These are phyloP conservation scores for Clathrospora elynae DNA, from an alignment of 2,329 filamentous ascomycete genomes.

Conservation along the genomic window DNA sequence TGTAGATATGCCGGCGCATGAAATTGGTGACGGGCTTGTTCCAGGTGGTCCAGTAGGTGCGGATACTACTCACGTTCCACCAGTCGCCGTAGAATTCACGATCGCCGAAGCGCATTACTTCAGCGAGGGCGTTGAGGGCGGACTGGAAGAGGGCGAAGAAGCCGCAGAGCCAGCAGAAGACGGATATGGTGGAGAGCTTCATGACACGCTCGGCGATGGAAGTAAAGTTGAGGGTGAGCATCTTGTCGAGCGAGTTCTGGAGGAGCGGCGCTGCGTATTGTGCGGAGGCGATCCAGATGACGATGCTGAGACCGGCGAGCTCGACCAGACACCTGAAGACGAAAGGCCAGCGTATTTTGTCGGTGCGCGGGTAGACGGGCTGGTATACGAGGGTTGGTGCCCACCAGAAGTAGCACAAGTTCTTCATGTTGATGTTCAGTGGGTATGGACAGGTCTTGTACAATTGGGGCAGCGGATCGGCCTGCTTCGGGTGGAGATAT, in stretches of 20 bases:
- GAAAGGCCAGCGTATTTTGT: constrained; percentile 82
- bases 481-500: constrained; percentile 77
- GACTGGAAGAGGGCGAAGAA: constrained; percentile 98
- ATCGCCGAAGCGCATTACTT: constrained; percentile 88
- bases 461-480: constrained; percentile 75
- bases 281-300: constrained; percentile 93
- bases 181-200: constrained; percentile 92
- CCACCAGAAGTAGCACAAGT: constrained; percentile 96
- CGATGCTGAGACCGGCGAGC: constrained; percentile 75
- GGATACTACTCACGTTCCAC: constrained; percentile 86
- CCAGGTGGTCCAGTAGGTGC: constrained; percentile 93
- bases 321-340: constrained; percentile 83
- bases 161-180: constrained; percentile 95
- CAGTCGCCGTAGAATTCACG: constrained; percentile 95
- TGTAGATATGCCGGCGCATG: constrained; percentile 93
- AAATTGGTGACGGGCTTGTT: constrained; percentile 97
- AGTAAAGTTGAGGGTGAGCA: constrained; percentile 76
- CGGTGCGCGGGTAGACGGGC: constrained; percentile 88
- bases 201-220: constrained; percentile 87
- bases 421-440: constrained; percentile 83
- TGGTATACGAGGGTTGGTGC: constrained; percentile 96
- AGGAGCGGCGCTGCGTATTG: constrained; percentile 93
- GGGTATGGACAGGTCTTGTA: constrained; percentile 88
- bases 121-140: constrained; percentile 86
- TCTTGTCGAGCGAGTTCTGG: constrained; percentile 86